These are phyloP conservation scores for Monilinia polystroma DNA, from an alignment of 2,329 filamentous ascomycete species.

Conservation along the genomic window DNA sequence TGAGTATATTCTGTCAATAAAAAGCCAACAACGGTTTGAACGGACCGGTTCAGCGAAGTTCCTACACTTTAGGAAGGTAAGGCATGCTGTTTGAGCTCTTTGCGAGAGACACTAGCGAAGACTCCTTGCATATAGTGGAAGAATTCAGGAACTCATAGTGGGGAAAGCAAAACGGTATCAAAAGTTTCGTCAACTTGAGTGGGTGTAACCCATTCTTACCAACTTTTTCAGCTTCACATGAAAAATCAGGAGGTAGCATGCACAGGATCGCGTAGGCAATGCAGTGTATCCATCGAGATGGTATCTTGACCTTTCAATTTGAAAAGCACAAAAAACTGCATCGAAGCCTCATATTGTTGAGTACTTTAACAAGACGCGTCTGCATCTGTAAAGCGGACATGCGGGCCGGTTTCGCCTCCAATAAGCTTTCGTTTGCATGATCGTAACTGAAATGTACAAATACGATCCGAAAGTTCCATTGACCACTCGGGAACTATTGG, in stretches of 20 bases:
- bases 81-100: not conserved
- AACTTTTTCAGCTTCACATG: conserved; percentile 4
- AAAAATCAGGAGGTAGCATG: conserved; percentile 13
- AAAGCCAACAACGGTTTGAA: conserved; percentile 29
- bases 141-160: conserved; percentile 1
- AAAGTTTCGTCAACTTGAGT: not conserved
- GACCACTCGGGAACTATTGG: conserved; percentile 3
- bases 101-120: not conserved
- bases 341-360: not conserved
- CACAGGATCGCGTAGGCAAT: conserved; percentile 8
- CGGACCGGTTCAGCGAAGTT: conserved; percentile 36
- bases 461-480: conserved; percentile 15
- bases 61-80: conserved; percentile 17
- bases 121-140: not conserved
- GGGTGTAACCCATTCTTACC: not conserved
- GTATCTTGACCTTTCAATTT: conserved; percentile 3
- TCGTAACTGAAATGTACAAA: conserved; percentile 5
- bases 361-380: conserved; percentile 14
- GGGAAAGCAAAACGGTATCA: not conserved
- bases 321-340: not conserved
- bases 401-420: conserved; percentile 29
- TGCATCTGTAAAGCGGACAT: conserved; percentile 20
- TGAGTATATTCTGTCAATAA: not conserved
- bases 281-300: conserved; percentile 15
- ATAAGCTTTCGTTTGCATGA: conserved; percentile 8